Evolutionary conservation across 495 filamentous ascomycete genomes (phyloP), one percentile per base, ranked within the genome.

Genomic region (Pseudotulostoma volvatum): DNA sequence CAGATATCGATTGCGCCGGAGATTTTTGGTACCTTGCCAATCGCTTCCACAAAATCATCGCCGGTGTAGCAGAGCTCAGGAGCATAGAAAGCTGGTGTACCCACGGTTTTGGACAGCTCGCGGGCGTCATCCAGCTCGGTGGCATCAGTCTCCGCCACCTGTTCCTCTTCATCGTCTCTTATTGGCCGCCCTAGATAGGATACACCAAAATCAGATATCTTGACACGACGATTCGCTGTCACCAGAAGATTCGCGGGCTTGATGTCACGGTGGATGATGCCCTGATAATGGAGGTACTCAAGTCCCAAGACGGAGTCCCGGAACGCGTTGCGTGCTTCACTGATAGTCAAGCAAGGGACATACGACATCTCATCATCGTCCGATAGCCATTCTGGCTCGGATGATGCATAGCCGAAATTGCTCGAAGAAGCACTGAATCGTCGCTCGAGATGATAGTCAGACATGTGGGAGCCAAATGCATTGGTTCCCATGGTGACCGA

Each of bases 171-270:
- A 39, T 87, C 81, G 43, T 81, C 79, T 38, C 81, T 64, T 41
- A 85, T 77, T 0, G 84, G 81, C 37, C 81, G 73, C 15, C 90
- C 92, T 33, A 96, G 77, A 55, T 95, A 99, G 0, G 90, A 96
- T 3, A 99, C 90, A 19, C 90, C 90, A 61, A 99, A 99, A 52
- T 99, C 90, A n/a, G 90, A 96, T 34, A 99, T 99, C 65, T 96
- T 99, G 44, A 93, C 82, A 9, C 80, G 75, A 49, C 85, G 73
- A 46, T 85, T 79, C 40, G 68, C 71, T 3, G 85, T 93, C 61
- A 85, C 81, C 5, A 99, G 67, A 3, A 99, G 68, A 55, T 99
- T 99, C n/a, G 88, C 86, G 0, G 90, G 90, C 55, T 99, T 99
- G 62, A 99, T 99, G 53, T 99, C 90, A 20, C 90, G 82, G 53